Conservation (phyloP, 208 protist genomes). For the Angomonas deanei region DNA sequence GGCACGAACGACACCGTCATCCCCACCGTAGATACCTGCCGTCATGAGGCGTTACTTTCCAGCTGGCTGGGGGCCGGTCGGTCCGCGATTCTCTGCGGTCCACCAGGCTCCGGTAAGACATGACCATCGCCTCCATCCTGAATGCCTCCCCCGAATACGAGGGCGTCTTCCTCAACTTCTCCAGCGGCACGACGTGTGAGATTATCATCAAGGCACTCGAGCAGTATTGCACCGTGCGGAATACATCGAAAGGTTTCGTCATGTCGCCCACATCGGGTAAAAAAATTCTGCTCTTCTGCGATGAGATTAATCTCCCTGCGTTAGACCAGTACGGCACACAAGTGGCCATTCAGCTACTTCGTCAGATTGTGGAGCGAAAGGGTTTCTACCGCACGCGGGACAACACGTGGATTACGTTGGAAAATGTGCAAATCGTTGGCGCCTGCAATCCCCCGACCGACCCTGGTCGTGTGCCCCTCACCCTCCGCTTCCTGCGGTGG, state of each 20-base stretch:
- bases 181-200: conserved; percentile 93
- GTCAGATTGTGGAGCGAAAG: conserved; percentile 97
- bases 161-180: conserved; percentile 98
- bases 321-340: conserved; percentile 98
- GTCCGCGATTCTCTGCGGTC: conserved; percentile 96
- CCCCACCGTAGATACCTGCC: conserved; percentile 97
- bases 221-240: conserved; percentile 94
- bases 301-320: conserved; percentile 98
- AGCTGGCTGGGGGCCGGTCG: conserved; percentile 93
- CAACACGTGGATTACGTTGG: conserved; percentile 92
- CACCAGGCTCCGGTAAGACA: conserved; percentile 98
- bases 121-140: conserved; percentile 95
- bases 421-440: conserved; percentile 96
- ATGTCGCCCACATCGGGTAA: conserved; percentile 88
- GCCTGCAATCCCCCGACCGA: conserved; percentile 99
- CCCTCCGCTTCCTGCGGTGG: conserved; percentile 95
- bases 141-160: conserved; percentile 91
- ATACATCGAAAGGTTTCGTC: conserved; percentile 88
- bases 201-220: conserved; percentile 97
- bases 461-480: conserved; percentile 94
- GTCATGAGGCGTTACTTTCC: conserved; percentile 94
- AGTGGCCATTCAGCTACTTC: conserved; percentile 96
- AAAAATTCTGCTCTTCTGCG: conserved; percentile 98
- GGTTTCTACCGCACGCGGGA: conserved; percentile 93
- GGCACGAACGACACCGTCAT: conserved; percentile 95